These are phyloP conservation scores for Periconia macrospinosa DNA, from an alignment of 2,329 filamentous ascomycete genomes.

Conservation along the genomic window DNA sequence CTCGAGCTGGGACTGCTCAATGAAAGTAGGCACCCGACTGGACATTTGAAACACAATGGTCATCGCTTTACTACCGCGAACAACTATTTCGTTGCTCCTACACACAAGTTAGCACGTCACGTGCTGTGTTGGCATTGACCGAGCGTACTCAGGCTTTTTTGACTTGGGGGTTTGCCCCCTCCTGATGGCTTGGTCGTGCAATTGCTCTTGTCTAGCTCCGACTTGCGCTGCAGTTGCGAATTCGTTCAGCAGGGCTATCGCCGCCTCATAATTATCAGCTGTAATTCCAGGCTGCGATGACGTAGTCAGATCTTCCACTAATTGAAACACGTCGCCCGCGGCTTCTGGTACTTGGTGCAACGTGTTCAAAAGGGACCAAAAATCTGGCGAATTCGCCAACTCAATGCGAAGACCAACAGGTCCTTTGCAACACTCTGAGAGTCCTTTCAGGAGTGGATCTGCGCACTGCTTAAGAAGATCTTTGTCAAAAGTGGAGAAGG, in stretches of 20 bases:
- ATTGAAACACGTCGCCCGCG: constrained; percentile 78
- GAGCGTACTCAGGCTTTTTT: constrained; percentile 58
- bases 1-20: constrained; percentile 91
- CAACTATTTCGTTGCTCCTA: constrained; percentile 72
- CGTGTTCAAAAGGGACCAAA: constrained; percentile 86
- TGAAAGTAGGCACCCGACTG: constrained; percentile 77
- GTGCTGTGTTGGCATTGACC: background rate
- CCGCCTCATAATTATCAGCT: constrained; percentile 92
- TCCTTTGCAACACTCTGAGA: constrained; percentile 77
- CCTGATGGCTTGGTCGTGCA: constrained; percentile 59
- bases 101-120: constrained; percentile 7
- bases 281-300: constrained; percentile 79
- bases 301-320: constrained; percentile 76
- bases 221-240: constrained; percentile 84
- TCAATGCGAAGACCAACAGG: constrained; percentile 81
- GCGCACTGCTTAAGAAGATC: constrained; percentile 76
- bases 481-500: constrained; percentile 83
- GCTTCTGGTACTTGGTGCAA: constrained; percentile 71
- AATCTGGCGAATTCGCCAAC: constrained; percentile 94
- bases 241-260: constrained; percentile 80
- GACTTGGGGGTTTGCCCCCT: constrained; percentile 57
- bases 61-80: constrained; percentile 78
- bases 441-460: constrained; percentile 73
- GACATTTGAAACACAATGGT: constrained; percentile 82
- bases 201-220: constrained; percentile 70